These are phyloP conservation scores for Penicillium sp. DNA, from an alignment of 2,329 filamentous ascomycete genomes.

Conservation along the genomic window DNA sequence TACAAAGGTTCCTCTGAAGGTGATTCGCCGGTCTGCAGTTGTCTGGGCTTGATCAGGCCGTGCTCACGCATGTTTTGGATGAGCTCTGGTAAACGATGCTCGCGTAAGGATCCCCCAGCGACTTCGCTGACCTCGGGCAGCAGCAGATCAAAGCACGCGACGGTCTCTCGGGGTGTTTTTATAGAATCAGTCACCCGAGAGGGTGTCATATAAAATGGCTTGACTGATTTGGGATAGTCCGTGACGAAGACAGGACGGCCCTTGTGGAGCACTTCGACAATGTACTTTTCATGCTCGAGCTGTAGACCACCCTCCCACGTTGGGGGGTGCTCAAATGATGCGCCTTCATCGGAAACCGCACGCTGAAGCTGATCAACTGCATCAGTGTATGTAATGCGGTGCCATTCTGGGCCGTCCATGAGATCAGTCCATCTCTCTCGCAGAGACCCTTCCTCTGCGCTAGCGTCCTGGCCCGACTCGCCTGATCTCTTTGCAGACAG, in stretches of 20 bases:
- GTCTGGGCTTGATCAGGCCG: conserved; percentile 55
- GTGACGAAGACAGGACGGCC: conserved; percentile 83
- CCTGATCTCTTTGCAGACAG: conserved; percentile 48
- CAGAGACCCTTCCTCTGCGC: conserved; percentile 48
- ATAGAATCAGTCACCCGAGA: conserved; percentile 34
- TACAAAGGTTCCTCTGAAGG: conserved; percentile 28
- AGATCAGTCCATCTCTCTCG: conserved; percentile 73
- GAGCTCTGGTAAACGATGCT: conserved; percentile 71
- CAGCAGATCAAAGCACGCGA: conserved; percentile 87
- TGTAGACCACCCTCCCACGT: conserved; percentile 75
- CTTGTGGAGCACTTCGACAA: conserved; percentile 69
- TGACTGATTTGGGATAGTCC: conserved; percentile 83
- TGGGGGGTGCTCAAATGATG: conserved; percentile 67
- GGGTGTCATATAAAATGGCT: conserved; percentile 87
- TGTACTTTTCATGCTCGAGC: conserved; percentile 88
- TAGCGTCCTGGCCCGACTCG: conserved; percentile 44
- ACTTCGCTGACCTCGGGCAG: conserved; percentile 85
- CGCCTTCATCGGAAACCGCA: conserved; percentile 53
- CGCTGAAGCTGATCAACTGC: conserved; percentile 70
- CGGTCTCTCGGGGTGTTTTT: conserved; percentile 53
- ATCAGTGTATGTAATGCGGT: conserved; percentile 78
- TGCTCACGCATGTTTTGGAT: conserved; percentile 70
- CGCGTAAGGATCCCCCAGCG: conserved; percentile 85
- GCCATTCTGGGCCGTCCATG: conserved; percentile 61
- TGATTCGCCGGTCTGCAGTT: conserved; percentile 19